These are phyloP conservation scores for Gossypium anomalum DNA, from an alignment of 345 rosid genomes.

Conservation along the genomic window DNA sequence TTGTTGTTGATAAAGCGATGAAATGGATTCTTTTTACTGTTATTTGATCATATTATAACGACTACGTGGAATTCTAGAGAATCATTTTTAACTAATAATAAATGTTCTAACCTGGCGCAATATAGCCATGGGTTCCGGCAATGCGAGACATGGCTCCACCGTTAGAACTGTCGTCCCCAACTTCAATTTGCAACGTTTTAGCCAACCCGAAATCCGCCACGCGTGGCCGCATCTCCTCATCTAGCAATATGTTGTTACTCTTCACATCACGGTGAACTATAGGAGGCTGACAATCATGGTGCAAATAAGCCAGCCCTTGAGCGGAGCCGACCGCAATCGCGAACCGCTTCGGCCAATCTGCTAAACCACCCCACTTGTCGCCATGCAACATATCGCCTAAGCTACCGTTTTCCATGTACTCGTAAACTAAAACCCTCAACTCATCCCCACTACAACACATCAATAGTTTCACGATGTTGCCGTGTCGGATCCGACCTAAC, in stretches of 20 bases:
- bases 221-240: constrained; percentile 50
- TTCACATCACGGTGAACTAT: constrained; percentile 81
- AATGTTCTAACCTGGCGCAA: constrained; percentile 61
- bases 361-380: constrained; percentile 24
- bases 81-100: no score
- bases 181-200: constrained; percentile 38
- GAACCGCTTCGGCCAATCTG: constrained; percentile 48
- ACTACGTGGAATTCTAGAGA: no score
- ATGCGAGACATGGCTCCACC: constrained; percentile 42
- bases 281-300: constrained; percentile 61
- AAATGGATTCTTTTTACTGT: no score
- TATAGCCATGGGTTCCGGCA: constrained; percentile 73
- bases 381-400: constrained; percentile 61
- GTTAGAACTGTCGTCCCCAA: not conserved
- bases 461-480: constrained; percentile 55
- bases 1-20: no score
- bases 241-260: constrained; percentile 69
- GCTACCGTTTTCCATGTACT: constrained; percentile 76
- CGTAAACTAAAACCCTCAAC: constrained; percentile 48
- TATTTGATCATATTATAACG: no score
- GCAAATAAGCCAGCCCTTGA: constrained; percentile 67
- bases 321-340: constrained; percentile 57
- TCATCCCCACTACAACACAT: constrained; percentile 47
- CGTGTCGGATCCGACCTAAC: constrained; percentile 57
- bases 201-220: constrained; percentile 84